Evolutionary conservation across 306 rosid genomes (phyloP).

Genomic region (Hippophae rhamnoides): DNA sequence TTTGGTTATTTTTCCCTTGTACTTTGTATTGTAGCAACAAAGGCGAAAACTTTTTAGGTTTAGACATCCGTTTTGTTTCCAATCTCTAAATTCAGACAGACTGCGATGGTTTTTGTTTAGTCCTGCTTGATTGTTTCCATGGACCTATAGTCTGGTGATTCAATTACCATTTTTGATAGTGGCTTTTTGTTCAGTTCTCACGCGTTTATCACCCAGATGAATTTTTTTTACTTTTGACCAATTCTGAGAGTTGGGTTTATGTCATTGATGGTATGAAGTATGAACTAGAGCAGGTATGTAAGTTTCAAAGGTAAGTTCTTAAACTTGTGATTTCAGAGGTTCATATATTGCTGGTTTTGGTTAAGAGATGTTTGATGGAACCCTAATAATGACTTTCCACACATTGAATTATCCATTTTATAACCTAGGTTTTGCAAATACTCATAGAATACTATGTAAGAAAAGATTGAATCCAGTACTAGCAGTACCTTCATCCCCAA

Average conservation of each 20-base stretch:
- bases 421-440: conserved; percentile 25
- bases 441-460: conserved; percentile 27
- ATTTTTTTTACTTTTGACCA: neutral
- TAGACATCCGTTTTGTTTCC: neutral
- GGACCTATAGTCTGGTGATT: conserved; percentile 10
- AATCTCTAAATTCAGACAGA: neutral
- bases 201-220: neutral
- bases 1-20: neutral
- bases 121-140: conserved; percentile 1
- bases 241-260: neutral
- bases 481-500: conserved; percentile 43
- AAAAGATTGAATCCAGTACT: conserved; percentile 38
- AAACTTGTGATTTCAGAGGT: neutral
- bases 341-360: neutral
- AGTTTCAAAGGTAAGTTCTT: neutral
- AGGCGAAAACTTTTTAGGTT: conserved; percentile 5
- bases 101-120: conserved; percentile 4
- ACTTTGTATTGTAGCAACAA: conserved; percentile 1
- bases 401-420: conserved; percentile 31
- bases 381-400: conserved; percentile 32
- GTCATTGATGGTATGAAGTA: no score
- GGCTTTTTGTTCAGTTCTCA: neutral
- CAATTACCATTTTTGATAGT: neutral
- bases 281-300: neutral
- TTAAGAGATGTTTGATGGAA: conserved; percentile 32